Evolutionary conservation across 257 asterid species (phyloP), one percentile per base, ranked within the genome.

Genomic region (Coffea eugenioides): DNA sequence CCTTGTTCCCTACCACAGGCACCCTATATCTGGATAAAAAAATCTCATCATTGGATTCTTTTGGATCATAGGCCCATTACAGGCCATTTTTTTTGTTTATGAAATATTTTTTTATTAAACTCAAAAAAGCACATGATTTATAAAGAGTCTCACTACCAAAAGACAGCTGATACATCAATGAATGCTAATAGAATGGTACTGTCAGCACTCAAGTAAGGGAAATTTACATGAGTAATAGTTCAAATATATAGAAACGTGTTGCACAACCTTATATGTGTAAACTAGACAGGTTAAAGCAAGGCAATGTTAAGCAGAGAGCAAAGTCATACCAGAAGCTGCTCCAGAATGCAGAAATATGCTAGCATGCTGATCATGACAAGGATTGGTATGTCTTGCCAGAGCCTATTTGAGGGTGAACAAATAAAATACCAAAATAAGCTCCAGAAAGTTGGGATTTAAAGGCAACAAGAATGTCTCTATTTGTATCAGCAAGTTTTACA

Each of bases 281-380:
- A 80, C 74, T 54, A 80, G 75, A 49, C 39, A 3, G 39, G 39
- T 45, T 18, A 57, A 75, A 52, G 85, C 20, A 34, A 56, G 43
- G 78, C 23, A 57, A 77, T 21, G 21, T 68, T 39, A 27, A 46
- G 74, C 71, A 70, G 82, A 80, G 43, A 74, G 75, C 80, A 85
- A 75, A 67, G 43, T 78, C 79, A 25, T 88, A 95, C 99, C 98
- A 95, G 90, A 83, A 95, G 99, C 89, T 95, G 99, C 93, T 95
- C 99, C 81, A 95, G 91, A 85, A 95, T 92, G 88, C 98, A 93
- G 88, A 95, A 95, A 87, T 95, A 95, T 69, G 97, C 98, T 65
- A 95, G 99, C 92, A 93, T 88, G 91, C 99, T 95, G 92, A 95
- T 93, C 97, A 95, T 92, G 84, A 95, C 92, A 78, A 95, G 99